Evolutionary conservation across 192 early-diverging fungal species (phyloP), one percentile per base, ranked within the genome.

Genomic region (Physocladia obscura): DNA sequence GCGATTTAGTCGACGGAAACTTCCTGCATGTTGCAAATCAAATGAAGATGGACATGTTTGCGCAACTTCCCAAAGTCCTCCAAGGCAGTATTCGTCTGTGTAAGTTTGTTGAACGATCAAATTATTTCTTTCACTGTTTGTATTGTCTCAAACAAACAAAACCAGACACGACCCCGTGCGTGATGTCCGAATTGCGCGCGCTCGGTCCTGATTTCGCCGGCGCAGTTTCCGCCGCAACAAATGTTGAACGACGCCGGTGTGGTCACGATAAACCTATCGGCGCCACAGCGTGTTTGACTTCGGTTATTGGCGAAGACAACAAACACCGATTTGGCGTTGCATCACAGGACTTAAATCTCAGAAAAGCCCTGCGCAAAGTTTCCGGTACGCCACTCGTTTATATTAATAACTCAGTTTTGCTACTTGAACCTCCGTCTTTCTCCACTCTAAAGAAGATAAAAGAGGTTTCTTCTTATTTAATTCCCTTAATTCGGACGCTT

Each of bases 361-460:
- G 93, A 17, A 68, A 76, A 22, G 64, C 70, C 39, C 75, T 98
- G 49, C 77, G 89, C 3, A 49, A 67, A 2, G 78, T 98, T 3
- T 85, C 93, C 3, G 96, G 93, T 2, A 89, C 92, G 0, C 96
- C 96, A 3, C 69, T 98, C n/a, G 44, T 98, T 4, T 90, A 94
- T 71, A 86, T 95, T 60, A 91, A 87, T 57, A 86, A 89, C 39
- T 79, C 81, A 32, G 84, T 92, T 2, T 50, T 95, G 5, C 86
- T 96, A 21, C 74, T 98, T 47, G 96, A 97, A 74, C 91, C 89
- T 4, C 87, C 90, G 3, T 82, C 85, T 22, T 17, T 47, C 8
- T 22, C 50, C 38, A 71, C 51, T 40, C 30, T 39, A 29, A 22
- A 35, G 26, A 30, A 36, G 31, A 70, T 49, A 19, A 52, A 65